Conservation (phyloP, 1,284 basidiomycete species). For the Sparassis latifolia region DNA sequence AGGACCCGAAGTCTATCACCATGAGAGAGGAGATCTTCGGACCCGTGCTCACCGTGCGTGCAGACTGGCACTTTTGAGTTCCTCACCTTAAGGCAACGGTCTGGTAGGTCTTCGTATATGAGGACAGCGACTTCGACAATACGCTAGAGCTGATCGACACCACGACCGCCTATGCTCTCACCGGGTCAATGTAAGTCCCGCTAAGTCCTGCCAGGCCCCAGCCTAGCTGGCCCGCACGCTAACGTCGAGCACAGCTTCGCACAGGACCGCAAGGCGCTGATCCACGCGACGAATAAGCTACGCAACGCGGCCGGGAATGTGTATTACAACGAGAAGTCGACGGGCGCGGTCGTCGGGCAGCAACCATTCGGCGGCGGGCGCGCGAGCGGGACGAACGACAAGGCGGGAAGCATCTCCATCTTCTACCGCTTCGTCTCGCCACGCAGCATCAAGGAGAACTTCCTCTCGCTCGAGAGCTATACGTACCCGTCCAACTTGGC, state of each 20-base stretch:
- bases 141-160: conserved; percentile 85
- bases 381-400: conserved; percentile 96
- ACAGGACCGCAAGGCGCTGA: conserved; percentile 69
- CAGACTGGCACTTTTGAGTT: background rate
- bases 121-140: conserved; percentile 79
- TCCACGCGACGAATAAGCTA: conserved; percentile 71
- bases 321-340: conserved; percentile 96
- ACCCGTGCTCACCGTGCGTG: conserved; percentile 83
- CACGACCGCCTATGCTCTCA: conserved; percentile 87
- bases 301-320: conserved; percentile 87
- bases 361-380: conserved; percentile 96
- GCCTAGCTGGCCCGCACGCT: no score
- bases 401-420: conserved; percentile 88
- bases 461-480: conserved; percentile 73
- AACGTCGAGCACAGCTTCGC: conserved; percentile 56
- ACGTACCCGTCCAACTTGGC: conserved; percentile 82
- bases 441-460: conserved; percentile 96
- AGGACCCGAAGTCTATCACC: conserved; percentile 86
- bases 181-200: conserved; percentile 73
- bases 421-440: conserved; percentile 88
- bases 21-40: conserved; percentile 98
- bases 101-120: conserved; percentile 73
- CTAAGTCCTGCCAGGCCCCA: background rate
- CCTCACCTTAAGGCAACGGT: no score
- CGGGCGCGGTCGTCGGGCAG: conserved; percentile 92